These are phyloP conservation scores for Endocarpon pusillum DNA, from an alignment of 495 filamentous ascomycete genomes.

Conservation along the genomic window DNA sequence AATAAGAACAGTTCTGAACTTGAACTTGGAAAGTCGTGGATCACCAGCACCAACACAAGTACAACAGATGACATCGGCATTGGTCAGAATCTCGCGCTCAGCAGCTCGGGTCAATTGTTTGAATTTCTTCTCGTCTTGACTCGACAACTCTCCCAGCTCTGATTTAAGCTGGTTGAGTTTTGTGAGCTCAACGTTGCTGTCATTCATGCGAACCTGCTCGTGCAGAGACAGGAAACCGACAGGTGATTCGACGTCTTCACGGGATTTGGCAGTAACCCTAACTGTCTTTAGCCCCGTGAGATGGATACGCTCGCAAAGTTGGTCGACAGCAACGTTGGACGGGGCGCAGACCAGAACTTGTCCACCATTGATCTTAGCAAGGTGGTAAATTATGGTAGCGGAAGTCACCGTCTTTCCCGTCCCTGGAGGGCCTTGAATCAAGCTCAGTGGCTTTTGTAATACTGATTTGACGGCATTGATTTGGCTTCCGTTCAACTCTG, in stretches of 20 bases:
- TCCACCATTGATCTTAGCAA: constrained; percentile 86
- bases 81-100: constrained; percentile 87
- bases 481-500: constrained; percentile 89
- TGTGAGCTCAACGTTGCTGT: constrained; percentile 80
- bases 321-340: constrained; percentile 96
- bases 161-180: constrained; percentile 85
- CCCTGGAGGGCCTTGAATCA: constrained; percentile 93
- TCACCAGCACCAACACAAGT: constrained; percentile 97
- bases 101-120: constrained; percentile 86
- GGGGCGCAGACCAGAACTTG: constrained; percentile 94
- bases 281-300: constrained; percentile 88
- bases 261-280: constrained; percentile 94
- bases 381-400: constrained; percentile 94
- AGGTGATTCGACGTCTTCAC: constrained; percentile 93
- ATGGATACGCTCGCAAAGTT: constrained; percentile 95
- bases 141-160: constrained; percentile 81
- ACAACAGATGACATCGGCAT: constrained; percentile 97
- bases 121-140: constrained; percentile 95
- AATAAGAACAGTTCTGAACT: constrained; percentile 94
- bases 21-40: constrained; percentile 84
- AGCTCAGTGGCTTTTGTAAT: constrained; percentile 74
- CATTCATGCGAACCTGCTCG: constrained; percentile 93
- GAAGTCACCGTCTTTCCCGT: constrained; percentile 99
- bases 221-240: constrained; percentile 91
- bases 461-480: constrained; percentile 96